Evolutionary conservation across 768 basidiomycete species (phyloP), one percentile per base, ranked within the genome.

Genomic region (Mycena metata): DNA sequence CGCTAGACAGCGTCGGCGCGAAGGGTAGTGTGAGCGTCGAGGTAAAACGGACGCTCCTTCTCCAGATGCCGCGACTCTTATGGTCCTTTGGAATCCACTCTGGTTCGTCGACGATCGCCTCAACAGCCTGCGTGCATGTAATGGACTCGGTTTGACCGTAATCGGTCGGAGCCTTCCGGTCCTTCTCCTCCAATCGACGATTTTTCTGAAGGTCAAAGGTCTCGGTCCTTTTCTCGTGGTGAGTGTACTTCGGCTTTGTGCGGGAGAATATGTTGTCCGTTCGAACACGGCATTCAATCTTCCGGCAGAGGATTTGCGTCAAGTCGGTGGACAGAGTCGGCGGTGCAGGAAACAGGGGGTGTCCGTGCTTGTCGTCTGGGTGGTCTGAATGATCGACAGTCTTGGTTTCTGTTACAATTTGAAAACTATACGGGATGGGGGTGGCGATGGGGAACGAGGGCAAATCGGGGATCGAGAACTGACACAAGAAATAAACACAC

Each of bases 11-110:
- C 11, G 66, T 64, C 33, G 70, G 70, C 39, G 70, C 62, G 35
- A 60, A 71, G 19, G 70, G 66, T 1, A 71, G 57, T 1, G 61
- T n/a, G 5, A 71, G 15, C 24, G 66, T 64, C 1, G 70, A 60
- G 0, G 60, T 30, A 41, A 67, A 67, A 13, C 35, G 62, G 15
- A 65, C 63, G 3, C 57, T n/a, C 5, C 70, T 61, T 24, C 64
- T 60, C 70, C 70, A 71, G 39, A 71, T 24, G 2, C 69, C 69
- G 33, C 62, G 66, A 7, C 19, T 46, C 33, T 65, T 50, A 9
- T 56, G 39, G 56, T 58, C 60, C 39, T 61, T 33, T 15, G 66
- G 60, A 13, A 67, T 24, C 66, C 66, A 67, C 52, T 61, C 52
- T 21, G 66, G 60, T 11, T 33, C 43, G 42, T 64, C 52, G n/a